Conservation (phyloP, 2,329 filamentous ascomycete species). For the Aspergillus terreus region DNA sequence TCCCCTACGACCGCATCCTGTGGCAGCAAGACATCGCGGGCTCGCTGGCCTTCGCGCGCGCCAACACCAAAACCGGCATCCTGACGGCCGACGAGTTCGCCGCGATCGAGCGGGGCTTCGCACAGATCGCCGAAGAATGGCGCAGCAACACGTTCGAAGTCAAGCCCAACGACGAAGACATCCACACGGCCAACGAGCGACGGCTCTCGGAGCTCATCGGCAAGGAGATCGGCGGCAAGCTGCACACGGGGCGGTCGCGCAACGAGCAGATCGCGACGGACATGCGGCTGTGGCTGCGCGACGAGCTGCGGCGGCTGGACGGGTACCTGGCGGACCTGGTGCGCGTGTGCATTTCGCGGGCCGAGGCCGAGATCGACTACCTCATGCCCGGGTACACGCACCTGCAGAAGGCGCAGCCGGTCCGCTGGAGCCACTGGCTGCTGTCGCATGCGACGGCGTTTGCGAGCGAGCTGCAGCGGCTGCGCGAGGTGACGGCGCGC, state of each 20-base stretch:
- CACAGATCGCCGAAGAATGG: constrained; percentile 49
- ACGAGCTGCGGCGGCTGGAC: constrained; percentile 69
- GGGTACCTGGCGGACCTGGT: constrained; percentile 65
- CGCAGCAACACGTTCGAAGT: constrained; percentile 33
- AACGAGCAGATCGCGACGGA: constrained; percentile 90
- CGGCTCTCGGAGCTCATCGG: constrained; percentile 80
- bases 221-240: constrained; percentile 78
- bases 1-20: constrained; percentile 73
- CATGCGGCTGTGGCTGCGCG: constrained; percentile 84
- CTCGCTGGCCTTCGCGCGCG: constrained; percentile 75
- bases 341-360: constrained; percentile 63
- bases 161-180: constrained; percentile 51
- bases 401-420: constrained; percentile 75
- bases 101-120: constrained; percentile 69
- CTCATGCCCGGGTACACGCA: constrained; percentile 90
- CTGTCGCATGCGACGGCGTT: constrained; percentile 72
- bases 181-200: constrained; percentile 69
- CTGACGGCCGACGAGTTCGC: constrained; percentile 69
- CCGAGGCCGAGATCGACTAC: constrained; percentile 70
- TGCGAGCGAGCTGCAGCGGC: constrained; percentile 68
- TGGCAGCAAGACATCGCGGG: constrained; percentile 78
- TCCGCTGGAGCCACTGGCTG: constrained; percentile 80
- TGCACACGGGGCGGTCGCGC: constrained; percentile 81
- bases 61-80: constrained; percentile 72
- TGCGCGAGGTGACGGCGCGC: constrained; percentile 68